Evolutionary conservation across 2,329 filamentous ascomycete species (phyloP).

Genomic region (Didymella arachidicola): DNA sequence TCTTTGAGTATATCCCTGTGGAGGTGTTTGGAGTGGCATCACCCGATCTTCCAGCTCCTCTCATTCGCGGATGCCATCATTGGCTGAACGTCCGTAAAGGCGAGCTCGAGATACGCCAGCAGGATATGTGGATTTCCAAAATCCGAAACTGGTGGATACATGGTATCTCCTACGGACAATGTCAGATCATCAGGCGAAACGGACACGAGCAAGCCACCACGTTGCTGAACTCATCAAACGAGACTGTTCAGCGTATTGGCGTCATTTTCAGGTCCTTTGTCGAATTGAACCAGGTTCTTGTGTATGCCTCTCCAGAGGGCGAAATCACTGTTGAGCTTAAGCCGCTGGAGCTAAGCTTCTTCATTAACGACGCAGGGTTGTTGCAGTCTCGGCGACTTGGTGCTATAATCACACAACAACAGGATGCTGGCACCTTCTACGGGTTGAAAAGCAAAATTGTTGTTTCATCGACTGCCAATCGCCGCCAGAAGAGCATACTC

Average conservation of each 20-base stretch:
- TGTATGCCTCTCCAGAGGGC: constrained; percentile 54
- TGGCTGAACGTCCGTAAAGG: constrained; percentile 63
- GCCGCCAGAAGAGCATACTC: constrained; percentile 56
- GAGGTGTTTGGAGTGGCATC: constrained; percentile 32
- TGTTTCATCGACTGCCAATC: constrained; percentile 53
- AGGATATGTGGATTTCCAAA: constrained; percentile 52
- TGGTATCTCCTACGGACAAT: constrained; percentile 31
- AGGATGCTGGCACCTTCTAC: constrained; percentile 68
- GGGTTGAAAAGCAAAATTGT: constrained; percentile 68
- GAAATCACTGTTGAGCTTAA: constrained; percentile 59
- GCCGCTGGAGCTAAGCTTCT: constrained; percentile 63
- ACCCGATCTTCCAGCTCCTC: constrained; percentile 60
- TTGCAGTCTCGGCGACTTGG: constrained; percentile 61
- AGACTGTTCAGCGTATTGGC: constrained; percentile 51
- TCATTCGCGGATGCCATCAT: constrained; percentile 64
- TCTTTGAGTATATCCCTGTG: constrained; percentile 50
- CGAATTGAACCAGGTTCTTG: constrained; percentile 50
- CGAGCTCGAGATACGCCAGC: constrained; percentile 62
- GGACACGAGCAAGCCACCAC: background rate
- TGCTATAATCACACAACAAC: constrained; percentile 62
- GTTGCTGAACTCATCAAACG: constrained; percentile 38
- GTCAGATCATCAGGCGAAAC: constrained; percentile 12
- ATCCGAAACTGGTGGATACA: constrained; percentile 52
- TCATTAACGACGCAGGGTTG: constrained; percentile 54
- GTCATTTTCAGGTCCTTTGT: constrained; percentile 63